Evolutionary conservation across 257 asterid species (phyloP).

Genomic region (Lithospermum erythrorhizon): DNA sequence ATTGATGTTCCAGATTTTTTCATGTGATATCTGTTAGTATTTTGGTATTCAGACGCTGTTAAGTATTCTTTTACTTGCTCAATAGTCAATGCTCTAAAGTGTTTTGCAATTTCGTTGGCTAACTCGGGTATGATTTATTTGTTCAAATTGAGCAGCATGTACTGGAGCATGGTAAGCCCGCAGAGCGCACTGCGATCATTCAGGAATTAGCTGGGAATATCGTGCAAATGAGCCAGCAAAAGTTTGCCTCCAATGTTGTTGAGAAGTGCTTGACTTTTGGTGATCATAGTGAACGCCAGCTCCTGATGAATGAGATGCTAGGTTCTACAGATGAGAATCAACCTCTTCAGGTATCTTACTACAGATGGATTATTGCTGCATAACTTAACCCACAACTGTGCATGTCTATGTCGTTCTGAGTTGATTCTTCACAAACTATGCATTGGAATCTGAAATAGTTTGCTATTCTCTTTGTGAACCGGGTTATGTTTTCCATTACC

Average conservation of each 20-base stretch:
- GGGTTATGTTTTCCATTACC: too few species aligned
- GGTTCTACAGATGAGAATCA: slow-evolving; percentile 26
- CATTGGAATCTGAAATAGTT: neutral
- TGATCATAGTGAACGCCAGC: slow-evolving; percentile 21
- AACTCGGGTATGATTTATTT: neutral
- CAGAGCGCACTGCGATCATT: slow-evolving; percentile 19
- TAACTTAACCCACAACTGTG: neutral
- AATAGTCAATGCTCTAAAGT: too few species aligned
- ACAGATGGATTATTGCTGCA: neutral
- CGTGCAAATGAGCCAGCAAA: slow-evolving; percentile 27
- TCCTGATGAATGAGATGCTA: slow-evolving; percentile 25
- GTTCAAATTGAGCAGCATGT: slow-evolving; percentile 3
- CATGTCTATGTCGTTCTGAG: neutral
- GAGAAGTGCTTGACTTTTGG: slow-evolving; percentile 24
- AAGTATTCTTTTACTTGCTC: neutral
- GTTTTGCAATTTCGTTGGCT: neutral
- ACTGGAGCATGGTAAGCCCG: slow-evolving; percentile 24
- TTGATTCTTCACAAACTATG: neutral
- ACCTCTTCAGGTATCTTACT: slow-evolving; percentile 20
- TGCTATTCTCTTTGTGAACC: too few species aligned
- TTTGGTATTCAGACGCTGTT: neutral
- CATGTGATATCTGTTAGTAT: neutral
- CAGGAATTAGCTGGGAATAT: slow-evolving; percentile 26
- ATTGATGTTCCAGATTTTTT: neutral
- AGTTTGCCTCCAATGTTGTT: slow-evolving; percentile 24